phyloP scores from a whole-genome alignment of 768 basidiomycete species.

The Leccinum truebloodii region DNA sequence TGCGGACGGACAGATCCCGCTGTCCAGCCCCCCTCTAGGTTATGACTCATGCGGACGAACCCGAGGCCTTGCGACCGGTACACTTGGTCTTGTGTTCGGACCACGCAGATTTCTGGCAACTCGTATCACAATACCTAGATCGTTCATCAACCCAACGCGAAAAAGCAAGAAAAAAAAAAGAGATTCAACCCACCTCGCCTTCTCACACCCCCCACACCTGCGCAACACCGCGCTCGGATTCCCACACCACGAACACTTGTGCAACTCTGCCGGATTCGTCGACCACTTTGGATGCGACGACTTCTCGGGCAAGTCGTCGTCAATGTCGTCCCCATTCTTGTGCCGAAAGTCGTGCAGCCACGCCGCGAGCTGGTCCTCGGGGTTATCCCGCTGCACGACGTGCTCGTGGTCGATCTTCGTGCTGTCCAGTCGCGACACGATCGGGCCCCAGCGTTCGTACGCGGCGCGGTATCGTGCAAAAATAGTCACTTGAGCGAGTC shows the following conservation, averaged over 20 bases:
- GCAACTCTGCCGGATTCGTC: constrained; percentile 50
- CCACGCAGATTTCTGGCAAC: constrained; percentile 20
- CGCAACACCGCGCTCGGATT: constrained; percentile 60
- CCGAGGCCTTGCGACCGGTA: constrained; percentile 6
- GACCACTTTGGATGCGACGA: constrained; percentile 48
- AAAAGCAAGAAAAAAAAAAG: not conserved
- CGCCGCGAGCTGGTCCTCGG: constrained; percentile 56
- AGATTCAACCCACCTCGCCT: constrained; percentile 36
- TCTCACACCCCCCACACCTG: constrained; percentile 50
- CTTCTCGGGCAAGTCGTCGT: constrained; percentile 29
- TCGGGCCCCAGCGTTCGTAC: constrained; percentile 45
- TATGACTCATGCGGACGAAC: not conserved
- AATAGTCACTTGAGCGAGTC: constrained; percentile 54
- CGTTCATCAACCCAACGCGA: not conserved
- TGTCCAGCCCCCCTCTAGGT: not conserved
- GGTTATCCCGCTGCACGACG: constrained; percentile 38
- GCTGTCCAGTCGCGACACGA: constrained; percentile 41
- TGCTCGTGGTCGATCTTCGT: constrained; percentile 32
- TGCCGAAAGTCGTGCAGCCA: constrained; percentile 56
- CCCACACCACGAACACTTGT: constrained; percentile 58
- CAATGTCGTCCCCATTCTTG: constrained; percentile 40
- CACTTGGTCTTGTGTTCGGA: constrained; percentile 17
- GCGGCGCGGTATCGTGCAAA: constrained; percentile 46
- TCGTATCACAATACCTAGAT: constrained; percentile 17
- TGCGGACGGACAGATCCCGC: constrained; percentile 5